Evolutionary conservation across 176 grass and related monocot genomes (phyloP), one percentile per base, ranked within the genome.

Genomic region (Carex parvula): DNA sequence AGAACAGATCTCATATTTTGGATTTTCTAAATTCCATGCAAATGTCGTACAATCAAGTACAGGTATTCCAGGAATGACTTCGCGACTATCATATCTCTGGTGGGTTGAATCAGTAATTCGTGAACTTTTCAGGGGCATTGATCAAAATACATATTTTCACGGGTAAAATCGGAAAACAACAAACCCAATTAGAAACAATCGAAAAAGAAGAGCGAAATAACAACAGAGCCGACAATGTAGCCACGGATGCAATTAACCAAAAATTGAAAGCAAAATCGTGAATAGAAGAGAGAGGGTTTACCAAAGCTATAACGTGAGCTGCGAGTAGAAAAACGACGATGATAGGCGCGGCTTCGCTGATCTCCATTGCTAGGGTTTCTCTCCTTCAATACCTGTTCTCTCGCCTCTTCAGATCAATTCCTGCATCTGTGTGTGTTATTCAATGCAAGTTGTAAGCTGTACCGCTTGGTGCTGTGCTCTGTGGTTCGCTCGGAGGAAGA

Each of bases 301-400:
- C 81, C 81, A 83, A 53, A 83, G 81, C 81, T 18, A 83, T 55
- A 52, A 83, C 81, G 64, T 83, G 81, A 54, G 81, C 81, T 0
- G 61, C 81, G 20, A 83, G 81, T 10, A 83, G 62, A 32, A 83
- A 83, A 14, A 83, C 60, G 33, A 46, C 81, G 63, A 83, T 6
- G 20, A 83, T 50, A 13, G 81, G 61, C 60, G 62, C 81, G 13
- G 42, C 81, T 44, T 83, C 81, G 81, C 26, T 83, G 81, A 83
- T 83, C 62, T 83, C 81, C 81, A 83, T 83, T 64, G 79, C 62
- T 69, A 64, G 44, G 44, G 81, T 69, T 83, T 55, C 0, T 3
- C 52, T 77, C 46, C 1, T 3, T 10, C n/a, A 24, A 73, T 21
- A 20, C 1, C 5, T 22, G 52, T 48, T 18, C 18, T 61, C 46